A percentile compares a stretch with the other conserved stretches of the same genome.
Conservation (phyloP, 306 rosid species). For the Malus orientalis region DNA sequence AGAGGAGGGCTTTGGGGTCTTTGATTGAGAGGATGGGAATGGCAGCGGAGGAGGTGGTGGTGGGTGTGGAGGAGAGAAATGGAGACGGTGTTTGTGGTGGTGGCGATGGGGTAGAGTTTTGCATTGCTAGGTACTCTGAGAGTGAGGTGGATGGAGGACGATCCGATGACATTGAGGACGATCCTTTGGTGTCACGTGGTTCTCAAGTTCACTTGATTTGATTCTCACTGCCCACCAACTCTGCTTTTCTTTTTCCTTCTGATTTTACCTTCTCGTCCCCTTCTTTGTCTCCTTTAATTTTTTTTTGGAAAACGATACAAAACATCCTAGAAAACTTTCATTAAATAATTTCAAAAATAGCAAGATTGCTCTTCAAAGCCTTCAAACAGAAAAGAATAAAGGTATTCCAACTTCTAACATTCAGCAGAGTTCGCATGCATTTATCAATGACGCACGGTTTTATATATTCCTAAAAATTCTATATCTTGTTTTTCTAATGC, state of each 20-base stretch:
- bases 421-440: too few species aligned
- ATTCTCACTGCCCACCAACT: neutral
- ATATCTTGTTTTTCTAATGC: too few species aligned
- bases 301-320: too few species aligned
- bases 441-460: too few species aligned
- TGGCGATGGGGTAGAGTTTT: conserved; percentile 8
- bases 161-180: neutral
- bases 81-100: conserved; percentile 6
- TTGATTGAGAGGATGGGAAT: conserved; percentile 21
- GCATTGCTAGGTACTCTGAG: conserved; percentile 23
- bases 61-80: neutral
- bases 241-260: neutral
- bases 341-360: too few species aligned
- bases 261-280: neutral
- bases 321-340: too few species aligned
- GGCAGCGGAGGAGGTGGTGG: neutral
- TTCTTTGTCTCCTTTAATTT: neutral
- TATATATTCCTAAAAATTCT: too few species aligned
- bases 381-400: too few species aligned
- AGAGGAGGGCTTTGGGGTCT: conserved; percentile 52
- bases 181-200: too few species aligned
- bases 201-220: neutral
- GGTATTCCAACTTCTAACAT: too few species aligned
- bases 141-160: neutral
- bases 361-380: too few species aligned